phyloP scores from a whole-genome alignment of 164 flowering plant genomes.

The Vitis rupestris region DNA sequence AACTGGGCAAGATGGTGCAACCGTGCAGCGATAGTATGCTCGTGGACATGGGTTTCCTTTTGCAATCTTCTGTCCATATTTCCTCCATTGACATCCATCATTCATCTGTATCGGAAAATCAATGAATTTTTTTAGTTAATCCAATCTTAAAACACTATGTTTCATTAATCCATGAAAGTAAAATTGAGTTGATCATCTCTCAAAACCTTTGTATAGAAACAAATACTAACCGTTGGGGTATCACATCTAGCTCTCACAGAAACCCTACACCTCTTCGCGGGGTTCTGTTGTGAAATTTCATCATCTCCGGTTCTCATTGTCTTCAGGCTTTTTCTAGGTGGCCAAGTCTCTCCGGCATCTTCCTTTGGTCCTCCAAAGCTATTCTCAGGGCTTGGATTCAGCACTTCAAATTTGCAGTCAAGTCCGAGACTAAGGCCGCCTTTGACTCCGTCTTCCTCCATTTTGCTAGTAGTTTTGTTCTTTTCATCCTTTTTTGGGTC shows the following conservation, averaged over 20 bases:
- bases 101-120: conserved; percentile 10
- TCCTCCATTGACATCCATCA: conserved; percentile 46
- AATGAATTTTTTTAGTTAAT: neutral
- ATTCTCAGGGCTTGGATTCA: conserved; percentile 24
- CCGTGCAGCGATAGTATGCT: conserved; percentile 40
- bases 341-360: conserved; percentile 32
- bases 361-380: conserved; percentile 34
- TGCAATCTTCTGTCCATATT: conserved; percentile 42
- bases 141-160: no score
- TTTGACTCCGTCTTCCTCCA: conserved; percentile 8
- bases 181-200: no score
- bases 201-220: no score
- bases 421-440: conserved; percentile 40
- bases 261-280: conserved; percentile 62
- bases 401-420: conserved; percentile 30
- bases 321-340: conserved; percentile 28
- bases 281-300: conserved; percentile 38
- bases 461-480: conserved; percentile 5
- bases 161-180: no score
- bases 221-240: conserved; percentile 55
- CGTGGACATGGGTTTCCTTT: conserved; percentile 43
- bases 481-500: conserved; percentile 23
- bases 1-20: conserved; percentile 36
- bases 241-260: conserved; percentile 71
- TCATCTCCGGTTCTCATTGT: conserved; percentile 36